Conservation (phyloP, 1,139 yeast species). For the Diutina scorzettiae region DNA sequence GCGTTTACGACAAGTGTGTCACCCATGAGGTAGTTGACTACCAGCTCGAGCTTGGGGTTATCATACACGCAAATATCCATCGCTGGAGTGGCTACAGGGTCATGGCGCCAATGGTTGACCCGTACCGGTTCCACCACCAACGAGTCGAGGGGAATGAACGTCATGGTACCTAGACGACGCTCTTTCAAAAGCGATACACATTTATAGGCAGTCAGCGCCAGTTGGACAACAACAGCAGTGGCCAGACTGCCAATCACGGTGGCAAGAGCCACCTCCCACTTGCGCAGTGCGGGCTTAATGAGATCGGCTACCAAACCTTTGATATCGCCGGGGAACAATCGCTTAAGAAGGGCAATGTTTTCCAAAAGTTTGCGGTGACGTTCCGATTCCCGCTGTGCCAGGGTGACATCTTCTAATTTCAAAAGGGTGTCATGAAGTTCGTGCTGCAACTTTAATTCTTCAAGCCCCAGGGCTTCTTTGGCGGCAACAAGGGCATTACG, state of each 20-base stretch:
- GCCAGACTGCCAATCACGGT: slow-evolving; percentile 70
- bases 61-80: slow-evolving; percentile 68
- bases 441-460: slow-evolving; percentile 49
- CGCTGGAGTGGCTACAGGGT: slow-evolving; percentile 47
- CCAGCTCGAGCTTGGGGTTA: slow-evolving; percentile 52
- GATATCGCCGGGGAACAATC: slow-evolving; percentile 66
- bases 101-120: slow-evolving; percentile 45
- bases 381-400: slow-evolving; percentile 64
- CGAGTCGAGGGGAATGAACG: slow-evolving; percentile 82
- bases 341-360: slow-evolving; percentile 53
- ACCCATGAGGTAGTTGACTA: slow-evolving; percentile 72
- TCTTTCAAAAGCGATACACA: slow-evolving; percentile 79
- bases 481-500: slow-evolving; percentile 32
- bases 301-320: slow-evolving; percentile 71
- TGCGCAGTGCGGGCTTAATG: slow-evolving; percentile 67
- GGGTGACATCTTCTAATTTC: slow-evolving; percentile 58
- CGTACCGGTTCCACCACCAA: slow-evolving; percentile 43
- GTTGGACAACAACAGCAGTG: slow-evolving; percentile 79
- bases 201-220: slow-evolving; percentile 59
- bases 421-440: slow-evolving; percentile 50
- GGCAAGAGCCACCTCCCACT: slow-evolving; percentile 66
- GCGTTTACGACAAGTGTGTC: slow-evolving; percentile 72
- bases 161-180: slow-evolving; percentile 74
- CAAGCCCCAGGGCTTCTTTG: slow-evolving; percentile 32
- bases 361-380: slow-evolving; percentile 62